Conservation (phyloP, 2,329 filamentous ascomycete genomes). For the Penicillium sp. region DNA sequence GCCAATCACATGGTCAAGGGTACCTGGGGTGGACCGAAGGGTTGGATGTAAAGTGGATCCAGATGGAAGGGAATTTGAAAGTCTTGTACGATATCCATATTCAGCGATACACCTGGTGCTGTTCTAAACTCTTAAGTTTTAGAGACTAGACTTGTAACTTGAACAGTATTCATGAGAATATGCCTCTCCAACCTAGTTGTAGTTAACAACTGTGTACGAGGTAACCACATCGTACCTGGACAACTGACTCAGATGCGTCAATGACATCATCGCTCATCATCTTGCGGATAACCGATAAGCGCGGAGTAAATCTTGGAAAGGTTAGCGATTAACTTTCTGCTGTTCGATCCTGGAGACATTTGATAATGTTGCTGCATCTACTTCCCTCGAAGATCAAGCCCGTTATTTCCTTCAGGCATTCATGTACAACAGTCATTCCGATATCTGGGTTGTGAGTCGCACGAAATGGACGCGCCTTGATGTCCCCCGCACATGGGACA, state of each 20-base stretch:
- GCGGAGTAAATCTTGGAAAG: neutral
- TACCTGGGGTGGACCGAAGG: slow-evolving; percentile 59
- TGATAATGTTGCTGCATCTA: neutral
- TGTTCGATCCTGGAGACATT: neutral
- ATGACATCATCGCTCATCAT: slow-evolving; percentile 9
- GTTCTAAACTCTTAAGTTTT: neutral
- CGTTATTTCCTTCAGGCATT: neutral
- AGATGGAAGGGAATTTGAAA: neutral
- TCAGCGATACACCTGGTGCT: neutral
- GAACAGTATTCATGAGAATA: too few species aligned
- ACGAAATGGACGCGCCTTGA: neutral
- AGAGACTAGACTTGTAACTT: neutral
- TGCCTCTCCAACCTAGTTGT: too few species aligned
- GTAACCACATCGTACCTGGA: too few species aligned
- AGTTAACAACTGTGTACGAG: too few species aligned
- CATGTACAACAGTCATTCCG: slow-evolving; percentile 52
- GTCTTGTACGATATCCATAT: slow-evolving; percentile 4
- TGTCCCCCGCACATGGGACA: neutral
- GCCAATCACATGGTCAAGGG: slow-evolving; percentile 59
- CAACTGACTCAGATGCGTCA: neutral
- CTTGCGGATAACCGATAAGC: neutral
- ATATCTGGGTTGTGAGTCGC: slow-evolving; percentile 55
- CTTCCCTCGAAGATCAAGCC: neutral
- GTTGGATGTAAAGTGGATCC: slow-evolving; percentile 35
- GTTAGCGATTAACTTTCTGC: neutral